Conservation (phyloP, 805 yeast genomes). For the Sugiyamaella boreocaroliniensis region DNA sequence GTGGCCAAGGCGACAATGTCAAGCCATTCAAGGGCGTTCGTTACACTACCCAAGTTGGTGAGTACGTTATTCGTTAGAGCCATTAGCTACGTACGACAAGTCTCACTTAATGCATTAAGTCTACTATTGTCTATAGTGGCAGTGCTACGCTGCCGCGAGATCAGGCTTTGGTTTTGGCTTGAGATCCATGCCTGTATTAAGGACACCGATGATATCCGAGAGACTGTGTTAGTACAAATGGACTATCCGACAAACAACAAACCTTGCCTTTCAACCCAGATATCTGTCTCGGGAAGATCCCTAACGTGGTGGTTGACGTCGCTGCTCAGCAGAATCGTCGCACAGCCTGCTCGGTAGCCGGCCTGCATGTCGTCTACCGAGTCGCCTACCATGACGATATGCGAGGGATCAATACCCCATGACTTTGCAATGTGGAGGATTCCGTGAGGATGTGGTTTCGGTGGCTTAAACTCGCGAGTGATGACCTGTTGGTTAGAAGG, state of each 20-base stretch:
- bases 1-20: slow-evolving; percentile 52
- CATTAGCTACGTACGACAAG: too few relatives aligned
- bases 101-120: neutral
- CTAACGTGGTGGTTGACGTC: slow-evolving; percentile 44
- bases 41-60: slow-evolving; percentile 61
- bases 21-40: slow-evolving; percentile 91
- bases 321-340: slow-evolving; percentile 48
- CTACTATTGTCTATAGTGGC: neutral
- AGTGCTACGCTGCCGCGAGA: neutral
- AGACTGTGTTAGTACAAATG: slow-evolving; percentile 23
- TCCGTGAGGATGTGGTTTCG: slow-evolving; percentile 65
- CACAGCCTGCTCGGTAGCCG: slow-evolving; percentile 57
- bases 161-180: slow-evolving; percentile 7
- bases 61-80: slow-evolving; percentile 41
- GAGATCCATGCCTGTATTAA: slow-evolving; percentile 33
- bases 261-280: slow-evolving; percentile 28
- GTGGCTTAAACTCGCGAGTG: slow-evolving; percentile 59
- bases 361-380: slow-evolving; percentile 63
- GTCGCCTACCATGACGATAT: slow-evolving; percentile 66
- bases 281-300: slow-evolving; percentile 33
- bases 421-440: slow-evolving; percentile 45
- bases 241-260: slow-evolving; percentile 1
- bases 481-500: slow-evolving; percentile 22
- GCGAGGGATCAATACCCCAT: slow-evolving; percentile 42
- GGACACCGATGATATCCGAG: slow-evolving; percentile 33